Percentiles rank a stretch among this genome's conserved stretches.
Conservation (phyloP, 2,329 filamentous ascomycete genomes). For the Alternaria gansuensis region DNA sequence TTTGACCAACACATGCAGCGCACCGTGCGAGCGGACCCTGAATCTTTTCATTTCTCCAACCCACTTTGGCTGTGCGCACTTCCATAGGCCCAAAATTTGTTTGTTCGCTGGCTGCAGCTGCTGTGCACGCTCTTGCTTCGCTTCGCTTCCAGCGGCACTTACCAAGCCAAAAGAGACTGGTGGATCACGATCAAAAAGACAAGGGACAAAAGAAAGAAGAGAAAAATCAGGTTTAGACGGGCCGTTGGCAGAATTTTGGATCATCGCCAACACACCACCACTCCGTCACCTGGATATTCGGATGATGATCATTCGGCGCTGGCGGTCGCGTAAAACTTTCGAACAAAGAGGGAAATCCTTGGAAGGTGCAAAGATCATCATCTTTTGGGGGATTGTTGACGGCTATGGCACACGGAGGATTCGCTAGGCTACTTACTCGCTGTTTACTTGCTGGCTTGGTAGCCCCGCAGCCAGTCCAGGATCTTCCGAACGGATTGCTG, state of each 20-base stretch:
- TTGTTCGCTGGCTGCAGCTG: slow-evolving; percentile 1
- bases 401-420: not conserved
- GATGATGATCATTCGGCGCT: slow-evolving; percentile 5
- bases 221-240: slow-evolving; percentile 7
- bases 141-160: slow-evolving; percentile 6
- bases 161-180: not conserved
- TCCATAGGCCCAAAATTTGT: not conserved
- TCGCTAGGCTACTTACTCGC: not conserved
- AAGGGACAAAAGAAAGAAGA: not conserved
- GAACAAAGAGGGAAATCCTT: not conserved
- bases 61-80: not conserved
- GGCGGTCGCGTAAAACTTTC: slow-evolving; percentile 3
- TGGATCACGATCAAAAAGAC: not conserved
- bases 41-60: slow-evolving; percentile 4
- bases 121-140: not conserved
- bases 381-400: not conserved
- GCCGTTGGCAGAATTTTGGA: not conserved
- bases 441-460: not conserved
- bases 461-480: slow-evolving; percentile 4
- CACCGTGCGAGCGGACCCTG: slow-evolving; percentile 8
- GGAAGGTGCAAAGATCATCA: slow-evolving; percentile 1
- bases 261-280: slow-evolving; percentile 4
- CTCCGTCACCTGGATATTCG: slow-evolving; percentile 3
- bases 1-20: slow-evolving; percentile 1
- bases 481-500: slow-evolving; percentile 1